These are phyloP conservation scores for Daldinia bambusicola DNA, from an alignment of 495 filamentous ascomycete species.

Conservation along the genomic window DNA sequence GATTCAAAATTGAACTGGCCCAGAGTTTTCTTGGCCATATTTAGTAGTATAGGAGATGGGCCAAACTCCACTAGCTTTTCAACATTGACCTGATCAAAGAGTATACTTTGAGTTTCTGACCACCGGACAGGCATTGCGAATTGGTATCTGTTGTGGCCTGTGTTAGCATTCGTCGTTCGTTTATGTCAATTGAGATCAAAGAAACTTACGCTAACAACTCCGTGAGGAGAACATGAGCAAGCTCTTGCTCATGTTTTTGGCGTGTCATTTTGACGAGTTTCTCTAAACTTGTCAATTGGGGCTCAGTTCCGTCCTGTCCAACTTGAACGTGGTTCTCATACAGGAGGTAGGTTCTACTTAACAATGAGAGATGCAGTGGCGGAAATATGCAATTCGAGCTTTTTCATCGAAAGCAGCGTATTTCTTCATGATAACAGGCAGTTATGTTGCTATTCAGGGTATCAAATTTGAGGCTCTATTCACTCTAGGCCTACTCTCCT, in stretches of 20 bases:
- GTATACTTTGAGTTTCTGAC: conserved; percentile 93
- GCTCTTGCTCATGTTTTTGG: conserved; percentile 74
- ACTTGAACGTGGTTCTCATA: conserved; percentile 5
- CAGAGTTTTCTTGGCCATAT: conserved; percentile 87
- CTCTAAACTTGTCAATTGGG: background rate
- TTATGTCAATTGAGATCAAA: background rate
- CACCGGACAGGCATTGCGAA: conserved; percentile 91
- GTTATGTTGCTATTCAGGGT: conserved; percentile 26
- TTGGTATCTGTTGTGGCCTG: conserved; percentile 59
- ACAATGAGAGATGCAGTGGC: background rate
- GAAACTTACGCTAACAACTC: conserved; percentile 80
- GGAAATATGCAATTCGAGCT: conserved; percentile 8
- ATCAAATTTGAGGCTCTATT: conserved; percentile 1
- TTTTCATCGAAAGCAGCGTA: background rate
- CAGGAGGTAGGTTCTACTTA: background rate
- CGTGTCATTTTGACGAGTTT: conserved; percentile 21
- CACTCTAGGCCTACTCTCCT: conserved; percentile 26
- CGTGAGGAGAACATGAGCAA: conserved; percentile 87
- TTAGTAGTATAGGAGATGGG: conserved; percentile 85
- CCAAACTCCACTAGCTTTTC: conserved; percentile 91
- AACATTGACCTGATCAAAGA: conserved; percentile 83
- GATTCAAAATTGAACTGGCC: conserved; percentile 90
- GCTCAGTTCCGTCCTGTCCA: background rate
- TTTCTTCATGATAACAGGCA: conserved; percentile 8
- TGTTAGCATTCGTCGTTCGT: conserved; percentile 11